phyloP scores from a whole-genome alignment of 2,329 filamentous ascomycete genomes.

The Lachnellula suecica region DNA sequence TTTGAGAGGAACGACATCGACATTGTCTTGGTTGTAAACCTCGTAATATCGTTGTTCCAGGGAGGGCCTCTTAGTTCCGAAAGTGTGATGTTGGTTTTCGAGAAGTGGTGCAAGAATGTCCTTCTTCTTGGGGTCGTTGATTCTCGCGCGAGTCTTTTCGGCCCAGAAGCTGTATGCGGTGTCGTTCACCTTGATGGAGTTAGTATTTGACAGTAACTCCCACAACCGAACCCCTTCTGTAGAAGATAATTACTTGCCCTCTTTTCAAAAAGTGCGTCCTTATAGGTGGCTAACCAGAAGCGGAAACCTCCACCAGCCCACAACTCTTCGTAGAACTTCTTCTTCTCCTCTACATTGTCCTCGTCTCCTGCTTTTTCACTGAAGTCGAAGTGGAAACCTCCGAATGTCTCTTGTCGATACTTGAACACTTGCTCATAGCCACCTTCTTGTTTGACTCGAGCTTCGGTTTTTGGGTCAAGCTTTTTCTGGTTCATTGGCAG shows the following conservation, averaged over 20 bases:
- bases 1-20: conserved; percentile 45
- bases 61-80: conserved; percentile 45
- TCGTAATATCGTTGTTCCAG: conserved; percentile 52
- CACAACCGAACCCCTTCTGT: too few relatives aligned
- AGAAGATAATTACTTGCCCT: too few relatives aligned
- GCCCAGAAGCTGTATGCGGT: conserved; percentile 49
- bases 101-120: conserved; percentile 47
- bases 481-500: conserved; percentile 49
- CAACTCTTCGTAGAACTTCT: conserved; percentile 42
- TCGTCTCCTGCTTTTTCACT: conserved; percentile 43
- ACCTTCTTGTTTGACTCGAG: too few relatives aligned
- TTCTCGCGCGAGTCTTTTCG: conserved; percentile 41
- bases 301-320: conserved; percentile 47
- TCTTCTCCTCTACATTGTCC: conserved; percentile 42
- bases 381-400: conserved; percentile 52
- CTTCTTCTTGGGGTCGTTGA: conserved; percentile 43
- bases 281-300: conserved; percentile 45
- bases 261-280: conserved; percentile 42
- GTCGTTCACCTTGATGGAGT: conserved; percentile 37
- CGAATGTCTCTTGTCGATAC: conserved; percentile 36
- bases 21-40: conserved; percentile 43
- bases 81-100: conserved; percentile 45
- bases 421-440: conserved; percentile 44
- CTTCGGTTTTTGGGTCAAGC: too few relatives aligned
- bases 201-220: too few relatives aligned